Conservation (phyloP, 208 protist genomes). For the Acanthamoeba healyi region DNA sequence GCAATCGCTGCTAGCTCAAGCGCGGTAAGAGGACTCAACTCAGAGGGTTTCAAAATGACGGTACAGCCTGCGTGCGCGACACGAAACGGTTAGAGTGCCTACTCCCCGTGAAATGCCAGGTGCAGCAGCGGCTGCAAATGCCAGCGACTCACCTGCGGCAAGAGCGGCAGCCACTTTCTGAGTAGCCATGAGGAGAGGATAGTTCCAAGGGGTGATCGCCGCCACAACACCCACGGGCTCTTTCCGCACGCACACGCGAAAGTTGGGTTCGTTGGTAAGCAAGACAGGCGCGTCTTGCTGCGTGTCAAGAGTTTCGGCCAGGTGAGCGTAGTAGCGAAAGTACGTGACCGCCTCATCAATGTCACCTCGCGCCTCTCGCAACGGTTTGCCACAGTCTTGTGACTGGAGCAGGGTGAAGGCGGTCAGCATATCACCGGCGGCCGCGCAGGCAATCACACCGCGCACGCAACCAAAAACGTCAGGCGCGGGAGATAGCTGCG, state of each 20-base stretch:
- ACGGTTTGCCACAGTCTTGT: conserved; percentile 18
- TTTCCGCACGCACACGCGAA: not conserved
- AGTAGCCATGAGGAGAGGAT: conserved; percentile 66
- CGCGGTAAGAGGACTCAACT: conserved; percentile 9
- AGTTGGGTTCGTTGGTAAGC: conserved; percentile 16
- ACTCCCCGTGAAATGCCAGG: too few species aligned
- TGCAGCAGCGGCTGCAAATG: too few species aligned
- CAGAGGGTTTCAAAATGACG: conserved; percentile 56
- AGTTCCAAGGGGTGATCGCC: conserved; percentile 73
- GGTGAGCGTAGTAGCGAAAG: conserved; percentile 61
- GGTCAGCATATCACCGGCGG: too few species aligned
- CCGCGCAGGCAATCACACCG: not conserved
- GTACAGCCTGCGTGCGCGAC: conserved; percentile 74
- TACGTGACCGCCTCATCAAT: not conserved
- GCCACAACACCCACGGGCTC: conserved; percentile 62
- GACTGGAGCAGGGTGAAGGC: too few species aligned
- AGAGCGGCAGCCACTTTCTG: conserved; percentile 65
- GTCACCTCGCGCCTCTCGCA: conserved; percentile 19
- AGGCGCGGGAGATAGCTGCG: not conserved
- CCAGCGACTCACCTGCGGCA: not conserved
- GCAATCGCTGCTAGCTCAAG: conserved; percentile 44
- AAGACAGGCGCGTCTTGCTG: conserved; percentile 7
- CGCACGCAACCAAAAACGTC: not conserved
- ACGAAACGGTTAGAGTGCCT: too few species aligned
- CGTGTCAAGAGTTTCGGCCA: conserved; percentile 48